These are phyloP conservation scores for Fusarium haematococcum DNA, from an alignment of 2,329 filamentous ascomycete genomes.

Conservation along the genomic window DNA sequence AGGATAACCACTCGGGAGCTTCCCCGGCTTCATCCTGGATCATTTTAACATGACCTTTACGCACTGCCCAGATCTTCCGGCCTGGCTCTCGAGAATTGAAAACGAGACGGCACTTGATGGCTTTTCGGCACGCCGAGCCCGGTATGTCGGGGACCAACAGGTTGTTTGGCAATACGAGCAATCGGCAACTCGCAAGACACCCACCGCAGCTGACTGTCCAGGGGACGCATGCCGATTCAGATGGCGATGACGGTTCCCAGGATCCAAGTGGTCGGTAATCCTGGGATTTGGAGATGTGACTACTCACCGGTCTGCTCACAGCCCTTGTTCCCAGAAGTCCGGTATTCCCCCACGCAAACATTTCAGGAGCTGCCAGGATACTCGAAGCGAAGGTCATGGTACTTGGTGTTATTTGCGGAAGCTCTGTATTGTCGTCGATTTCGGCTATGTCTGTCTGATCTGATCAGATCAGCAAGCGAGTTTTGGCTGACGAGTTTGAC, in stretches of 20 bases:
- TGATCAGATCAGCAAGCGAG: neutral
- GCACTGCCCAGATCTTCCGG: slow-evolving; percentile 1
- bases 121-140: slow-evolving; percentile 10
- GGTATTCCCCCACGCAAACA: slow-evolving; percentile 35
- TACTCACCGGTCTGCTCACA: slow-evolving; percentile 39
- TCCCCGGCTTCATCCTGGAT: slow-evolving; percentile 12
- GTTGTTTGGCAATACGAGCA: neutral
- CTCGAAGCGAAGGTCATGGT: slow-evolving; percentile 7
- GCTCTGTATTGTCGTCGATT: neutral
- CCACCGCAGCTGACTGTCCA: neutral
- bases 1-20: slow-evolving; percentile 32
- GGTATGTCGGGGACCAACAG: neutral
- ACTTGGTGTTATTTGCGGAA: neutral
- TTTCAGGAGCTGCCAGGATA: slow-evolving; percentile 25
- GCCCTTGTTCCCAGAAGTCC: slow-evolving; percentile 35
- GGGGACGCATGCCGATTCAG: slow-evolving; percentile 14
- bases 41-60: slow-evolving; percentile 5
- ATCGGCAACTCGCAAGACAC: neutral
- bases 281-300: slow-evolving; percentile 31
- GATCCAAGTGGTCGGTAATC: slow-evolving; percentile 33
- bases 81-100: neutral
- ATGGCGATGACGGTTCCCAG: slow-evolving; percentile 18
- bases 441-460: slow-evolving; percentile 3
- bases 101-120: neutral
- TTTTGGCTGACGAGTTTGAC: neutral